Evolutionary conservation across 305 asterid genomes (phyloP).

Genomic region (Vinca major): DNA sequence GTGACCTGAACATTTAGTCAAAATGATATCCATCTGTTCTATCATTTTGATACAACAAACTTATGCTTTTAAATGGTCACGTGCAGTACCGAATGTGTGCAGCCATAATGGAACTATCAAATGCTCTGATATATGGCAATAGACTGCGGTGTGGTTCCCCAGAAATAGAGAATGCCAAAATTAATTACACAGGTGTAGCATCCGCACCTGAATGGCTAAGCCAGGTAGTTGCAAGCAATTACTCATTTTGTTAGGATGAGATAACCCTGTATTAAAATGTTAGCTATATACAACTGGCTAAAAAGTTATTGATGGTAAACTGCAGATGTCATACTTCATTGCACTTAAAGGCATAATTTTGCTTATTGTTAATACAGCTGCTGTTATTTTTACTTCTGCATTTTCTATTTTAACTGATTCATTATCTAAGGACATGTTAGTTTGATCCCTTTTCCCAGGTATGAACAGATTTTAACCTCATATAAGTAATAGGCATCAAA

Average conservation of each 20-base stretch:
- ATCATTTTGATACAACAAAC: conserved; percentile 9
- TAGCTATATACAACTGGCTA: neutral
- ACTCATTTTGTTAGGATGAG: neutral
- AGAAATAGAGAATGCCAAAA: conserved; percentile 68
- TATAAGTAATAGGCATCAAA: neutral
- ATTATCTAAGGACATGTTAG: neutral
- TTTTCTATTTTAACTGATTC: neutral
- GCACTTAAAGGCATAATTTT: neutral
- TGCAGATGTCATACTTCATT: neutral
- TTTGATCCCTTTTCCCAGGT: neutral
- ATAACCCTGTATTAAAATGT: neutral
- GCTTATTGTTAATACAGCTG: neutral
- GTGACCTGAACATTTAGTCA: conserved; percentile 27
- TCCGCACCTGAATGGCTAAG: conserved; percentile 64
- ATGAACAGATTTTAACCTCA: neutral
- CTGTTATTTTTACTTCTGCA: neutral
- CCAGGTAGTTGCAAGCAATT: conserved; percentile 41
- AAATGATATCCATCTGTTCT: conserved; percentile 7
- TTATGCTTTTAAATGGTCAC: conserved; percentile 23
- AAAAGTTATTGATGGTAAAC: neutral
- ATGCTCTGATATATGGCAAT: conserved; percentile 85
- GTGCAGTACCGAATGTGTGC: conserved; percentile 97
- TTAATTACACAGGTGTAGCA: conserved; percentile 41
- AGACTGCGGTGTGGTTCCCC: conserved; percentile 82
- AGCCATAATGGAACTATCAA: conserved; percentile 84